Conservation (phyloP, 805 yeast genomes). For the Candida fluviatilis region DNA sequence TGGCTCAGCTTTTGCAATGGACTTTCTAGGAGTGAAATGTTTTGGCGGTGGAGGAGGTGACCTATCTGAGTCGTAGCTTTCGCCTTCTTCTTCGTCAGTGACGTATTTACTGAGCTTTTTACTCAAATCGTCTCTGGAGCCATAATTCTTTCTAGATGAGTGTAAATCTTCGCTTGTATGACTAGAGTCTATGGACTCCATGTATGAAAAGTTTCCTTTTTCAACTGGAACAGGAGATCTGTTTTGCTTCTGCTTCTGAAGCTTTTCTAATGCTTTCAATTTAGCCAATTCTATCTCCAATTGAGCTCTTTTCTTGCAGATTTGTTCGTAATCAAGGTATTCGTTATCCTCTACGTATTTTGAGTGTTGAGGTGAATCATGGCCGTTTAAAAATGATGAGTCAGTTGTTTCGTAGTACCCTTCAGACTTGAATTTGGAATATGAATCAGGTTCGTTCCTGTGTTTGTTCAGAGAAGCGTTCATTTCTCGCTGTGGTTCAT, state of each 20-base stretch:
- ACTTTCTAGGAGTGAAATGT: conserved; percentile 14
- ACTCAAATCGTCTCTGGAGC: conserved; percentile 33
- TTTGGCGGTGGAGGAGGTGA: conserved; percentile 36
- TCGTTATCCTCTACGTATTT: not conserved
- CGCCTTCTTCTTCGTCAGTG: conserved; percentile 19
- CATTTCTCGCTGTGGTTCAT: too few relatives aligned
- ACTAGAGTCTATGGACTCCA: conserved; percentile 21
- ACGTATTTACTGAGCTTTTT: conserved; percentile 23
- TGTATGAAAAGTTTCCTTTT: conserved; percentile 2
- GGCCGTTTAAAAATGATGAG: conserved; percentile 1
- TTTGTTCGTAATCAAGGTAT: conserved; percentile 20
- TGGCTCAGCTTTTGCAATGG: conserved; percentile 6
- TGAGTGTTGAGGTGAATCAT: not conserved
- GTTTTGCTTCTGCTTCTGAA: conserved; percentile 6
- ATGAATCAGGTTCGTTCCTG: not conserved
- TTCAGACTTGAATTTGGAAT: conserved; percentile 10
- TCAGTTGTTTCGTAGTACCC: conserved; percentile 16
- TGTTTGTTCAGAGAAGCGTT: not conserved
- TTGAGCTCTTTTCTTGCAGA: conserved; percentile 32
- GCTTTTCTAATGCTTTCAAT: conserved; percentile 25
- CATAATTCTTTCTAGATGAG: conserved; percentile 28
- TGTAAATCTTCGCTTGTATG: conserved; percentile 32
- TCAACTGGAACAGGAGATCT: too few relatives aligned
- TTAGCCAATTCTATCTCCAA: conserved; percentile 36
- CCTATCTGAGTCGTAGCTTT: conserved; percentile 13